Evolutionary conservation across 2,329 filamentous ascomycete species (phyloP).

Genomic region (Fusarium bulbicola): DNA sequence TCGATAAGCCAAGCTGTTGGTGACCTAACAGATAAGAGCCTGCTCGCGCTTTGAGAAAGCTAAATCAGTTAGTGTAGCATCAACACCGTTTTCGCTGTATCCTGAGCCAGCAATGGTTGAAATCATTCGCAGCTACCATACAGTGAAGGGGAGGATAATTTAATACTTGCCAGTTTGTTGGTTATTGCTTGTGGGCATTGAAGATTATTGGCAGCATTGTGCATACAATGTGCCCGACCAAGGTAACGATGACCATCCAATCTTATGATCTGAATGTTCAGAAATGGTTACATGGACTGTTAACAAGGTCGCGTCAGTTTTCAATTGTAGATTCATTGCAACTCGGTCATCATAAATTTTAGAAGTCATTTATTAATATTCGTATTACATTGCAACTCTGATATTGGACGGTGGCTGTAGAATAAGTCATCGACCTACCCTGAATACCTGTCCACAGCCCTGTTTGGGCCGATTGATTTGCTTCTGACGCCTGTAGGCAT

Average conservation of each 20-base stretch:
- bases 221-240: neutral
- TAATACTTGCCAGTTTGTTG: neutral
- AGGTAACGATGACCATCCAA: rapidly evolving
- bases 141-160: neutral
- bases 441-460: neutral
- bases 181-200: too few relatives aligned
- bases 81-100: rapidly evolving
- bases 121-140: neutral
- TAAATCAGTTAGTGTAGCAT: neutral
- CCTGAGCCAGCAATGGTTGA: too few relatives aligned
- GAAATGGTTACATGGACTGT: neutral
- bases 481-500: neutral
- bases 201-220: neutral
- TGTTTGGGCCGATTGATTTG: neutral
- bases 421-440: neutral
- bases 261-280: too few relatives aligned
- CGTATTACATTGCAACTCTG: neutral
- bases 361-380: rapidly evolving
- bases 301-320: rapidly evolving
- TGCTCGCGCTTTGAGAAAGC: rapidly evolving
- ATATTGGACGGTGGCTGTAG: neutral
- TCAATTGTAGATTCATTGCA: neutral
- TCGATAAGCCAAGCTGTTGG: rapidly evolving
- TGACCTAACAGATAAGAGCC: neutral
- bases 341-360: neutral